These are phyloP conservation scores for Geotrichum restrictum DNA, from an alignment of 1,139 yeast genomes.

Conservation along the genomic window DNA sequence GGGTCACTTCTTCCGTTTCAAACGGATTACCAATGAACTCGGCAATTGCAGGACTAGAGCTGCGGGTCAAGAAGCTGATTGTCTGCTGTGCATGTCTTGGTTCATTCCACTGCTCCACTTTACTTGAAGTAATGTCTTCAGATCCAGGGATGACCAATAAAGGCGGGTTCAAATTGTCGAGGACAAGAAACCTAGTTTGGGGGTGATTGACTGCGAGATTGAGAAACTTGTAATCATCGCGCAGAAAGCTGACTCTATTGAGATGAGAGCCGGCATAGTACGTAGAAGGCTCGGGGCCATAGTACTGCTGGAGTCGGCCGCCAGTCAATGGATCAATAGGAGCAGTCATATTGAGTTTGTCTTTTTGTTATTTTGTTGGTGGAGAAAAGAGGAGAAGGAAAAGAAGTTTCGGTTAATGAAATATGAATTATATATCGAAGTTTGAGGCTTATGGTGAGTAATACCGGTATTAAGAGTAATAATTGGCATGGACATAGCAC, in stretches of 20 bases:
- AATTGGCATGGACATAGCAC: no score
- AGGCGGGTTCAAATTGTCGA: slow-evolving; percentile 37
- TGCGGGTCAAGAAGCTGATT: slow-evolving; percentile 27
- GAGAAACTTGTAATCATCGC: slow-evolving; percentile 64
- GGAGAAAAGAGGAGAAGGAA: not conserved
- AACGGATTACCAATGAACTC: slow-evolving; percentile 38
- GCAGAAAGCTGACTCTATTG: slow-evolving; percentile 74
- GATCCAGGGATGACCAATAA: slow-evolving; percentile 25
- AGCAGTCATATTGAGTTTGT: not conserved
- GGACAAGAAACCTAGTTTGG: slow-evolving; percentile 56
- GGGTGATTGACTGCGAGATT: slow-evolving; percentile 49
- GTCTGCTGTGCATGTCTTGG: slow-evolving; percentile 12
- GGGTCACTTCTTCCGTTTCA: slow-evolving; percentile 29
- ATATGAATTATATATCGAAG: no score
- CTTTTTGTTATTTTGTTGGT: not conserved
- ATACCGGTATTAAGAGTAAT: no score
- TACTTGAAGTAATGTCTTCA: not conserved
- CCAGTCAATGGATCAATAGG: not conserved
- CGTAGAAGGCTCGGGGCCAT: slow-evolving; percentile 31
- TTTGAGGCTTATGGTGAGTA: no score
- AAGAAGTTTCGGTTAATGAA: no score
- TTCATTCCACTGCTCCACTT: slow-evolving; percentile 3
- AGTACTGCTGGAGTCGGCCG: slow-evolving; percentile 15
- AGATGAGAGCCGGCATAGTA: slow-evolving; percentile 55
- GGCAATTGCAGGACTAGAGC: slow-evolving; percentile 22